Conservation (phyloP, 352 stramenopile species). For the Phytophthora pini region DNA sequence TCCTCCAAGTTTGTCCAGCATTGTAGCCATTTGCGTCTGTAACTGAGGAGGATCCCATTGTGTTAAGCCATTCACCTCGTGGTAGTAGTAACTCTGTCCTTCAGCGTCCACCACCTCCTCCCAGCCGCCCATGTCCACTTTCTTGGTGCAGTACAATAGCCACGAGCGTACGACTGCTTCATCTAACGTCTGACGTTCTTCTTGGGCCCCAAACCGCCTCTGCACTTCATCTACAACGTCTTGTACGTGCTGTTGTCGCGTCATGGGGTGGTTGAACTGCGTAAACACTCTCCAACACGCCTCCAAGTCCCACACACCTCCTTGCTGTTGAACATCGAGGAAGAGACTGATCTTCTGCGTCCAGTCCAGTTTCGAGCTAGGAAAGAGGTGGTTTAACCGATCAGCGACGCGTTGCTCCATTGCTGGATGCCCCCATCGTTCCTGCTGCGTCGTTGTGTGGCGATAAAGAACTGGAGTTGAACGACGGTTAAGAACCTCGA, state of each 20-base stretch:
- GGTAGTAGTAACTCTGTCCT: constrained; percentile 70
- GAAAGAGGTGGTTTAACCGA: constrained; percentile 52
- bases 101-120: constrained; percentile 53
- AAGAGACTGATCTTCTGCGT: constrained; percentile 56
- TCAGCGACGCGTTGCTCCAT: constrained; percentile 55
- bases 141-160: constrained; percentile 50
- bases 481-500: constrained; percentile 45
- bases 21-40: constrained; percentile 50
- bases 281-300: constrained; percentile 34
- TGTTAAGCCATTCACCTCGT: constrained; percentile 56
- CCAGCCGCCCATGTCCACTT: constrained; percentile 61
- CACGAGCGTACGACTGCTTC: constrained; percentile 44
- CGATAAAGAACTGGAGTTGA: constrained; percentile 36
- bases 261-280: constrained; percentile 48
- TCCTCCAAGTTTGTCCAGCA: constrained; percentile 55
- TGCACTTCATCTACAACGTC: constrained; percentile 33
- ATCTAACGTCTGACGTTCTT: constrained; percentile 9
- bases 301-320: constrained; percentile 30
- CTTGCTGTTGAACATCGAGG: constrained; percentile 50
- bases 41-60: constrained; percentile 77
- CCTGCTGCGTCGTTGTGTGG: constrained; percentile 41
- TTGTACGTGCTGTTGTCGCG: constrained; percentile 39
- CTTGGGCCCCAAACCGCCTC: constrained; percentile 24
- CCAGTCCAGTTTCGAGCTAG: constrained; percentile 65
- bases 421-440: constrained; percentile 60